Percentiles rank a stretch among this genome's conserved stretches.
Conservation (phyloP, 768 basidiomycete species). For the Dioszegia crocea region DNA sequence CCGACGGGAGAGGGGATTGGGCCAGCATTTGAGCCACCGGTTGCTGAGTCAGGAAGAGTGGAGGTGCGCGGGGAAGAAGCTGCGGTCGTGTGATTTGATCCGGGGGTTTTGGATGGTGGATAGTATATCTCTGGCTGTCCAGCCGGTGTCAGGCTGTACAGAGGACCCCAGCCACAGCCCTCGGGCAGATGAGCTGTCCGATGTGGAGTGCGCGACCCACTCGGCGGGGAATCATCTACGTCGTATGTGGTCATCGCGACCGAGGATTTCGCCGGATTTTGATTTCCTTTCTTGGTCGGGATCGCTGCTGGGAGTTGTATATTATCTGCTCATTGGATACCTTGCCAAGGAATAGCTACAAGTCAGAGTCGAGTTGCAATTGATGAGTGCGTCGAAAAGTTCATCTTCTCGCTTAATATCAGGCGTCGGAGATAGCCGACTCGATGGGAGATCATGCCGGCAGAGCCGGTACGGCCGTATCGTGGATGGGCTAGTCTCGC, state of each 20-base stretch:
- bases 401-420: too few species aligned
- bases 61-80: background rate
- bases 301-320: too few species aligned
- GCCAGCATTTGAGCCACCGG: background rate
- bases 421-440: background rate
- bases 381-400: too few species aligned
- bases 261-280: too few species aligned
- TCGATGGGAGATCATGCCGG: background rate
- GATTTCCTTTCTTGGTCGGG: too few species aligned
- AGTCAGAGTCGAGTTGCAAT: too few species aligned
- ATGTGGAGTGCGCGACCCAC: slow-evolving; percentile 3
- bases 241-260: background rate
- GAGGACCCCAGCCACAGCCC: slow-evolving; percentile 16
- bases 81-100: background rate
- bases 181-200: slow-evolving; percentile 9
- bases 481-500: too few species aligned
- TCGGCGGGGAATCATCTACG: background rate
- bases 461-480: too few species aligned
- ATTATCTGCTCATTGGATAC: too few species aligned
- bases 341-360: too few species aligned
- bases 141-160: background rate
- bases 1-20: background rate
- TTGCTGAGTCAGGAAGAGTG: background rate
- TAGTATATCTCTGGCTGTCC: slow-evolving; percentile 3
- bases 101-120: background rate